phyloP scores from a whole-genome alignment of 2,329 filamentous ascomycete genomes.

The Fulvia fulva region DNA sequence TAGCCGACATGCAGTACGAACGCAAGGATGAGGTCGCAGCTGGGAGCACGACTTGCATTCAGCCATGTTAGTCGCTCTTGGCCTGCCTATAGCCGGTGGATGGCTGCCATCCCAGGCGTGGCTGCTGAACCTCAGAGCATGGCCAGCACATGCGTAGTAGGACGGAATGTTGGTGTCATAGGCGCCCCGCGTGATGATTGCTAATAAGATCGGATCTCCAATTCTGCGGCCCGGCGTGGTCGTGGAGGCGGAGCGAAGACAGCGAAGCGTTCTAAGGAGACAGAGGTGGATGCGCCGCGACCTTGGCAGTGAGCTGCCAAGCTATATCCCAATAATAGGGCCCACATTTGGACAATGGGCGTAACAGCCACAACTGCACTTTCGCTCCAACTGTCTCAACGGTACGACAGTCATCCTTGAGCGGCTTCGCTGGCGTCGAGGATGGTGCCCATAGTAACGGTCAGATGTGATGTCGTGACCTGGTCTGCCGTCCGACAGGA shows the following conservation, averaged over 20 bases:
- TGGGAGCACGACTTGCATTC: not conserved
- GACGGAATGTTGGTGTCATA: not conserved
- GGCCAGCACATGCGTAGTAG: not conserved
- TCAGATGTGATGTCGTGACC: not conserved
- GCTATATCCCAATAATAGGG: not conserved
- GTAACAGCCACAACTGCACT: conserved; percentile 1
- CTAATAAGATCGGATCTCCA: conserved; percentile 6
- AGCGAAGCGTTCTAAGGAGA: conserved; percentile 3
- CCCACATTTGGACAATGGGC: not conserved
- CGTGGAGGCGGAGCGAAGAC: conserved; percentile 1
- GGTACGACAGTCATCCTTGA: not conserved
- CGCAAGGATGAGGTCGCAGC: not conserved
- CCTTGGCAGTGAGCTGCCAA: conserved; percentile 6
- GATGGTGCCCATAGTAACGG: no score
- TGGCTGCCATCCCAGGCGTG: not conserved
- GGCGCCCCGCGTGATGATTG: not conserved
- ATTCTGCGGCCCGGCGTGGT: not conserved
- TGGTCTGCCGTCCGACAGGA: not conserved
- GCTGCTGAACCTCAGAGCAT: not conserved
- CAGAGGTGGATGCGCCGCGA: conserved; percentile 3
- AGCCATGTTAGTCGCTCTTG: conserved; percentile 1
- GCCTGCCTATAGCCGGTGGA: not conserved
- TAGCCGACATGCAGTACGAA: not conserved
- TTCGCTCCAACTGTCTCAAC: not conserved
- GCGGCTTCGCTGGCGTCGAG: not conserved